Percentiles rank a stretch among this genome's conserved stretches.
Evolutionary conservation across 306 rosid species (phyloP).

Genomic region (Lotus japonicus): DNA sequence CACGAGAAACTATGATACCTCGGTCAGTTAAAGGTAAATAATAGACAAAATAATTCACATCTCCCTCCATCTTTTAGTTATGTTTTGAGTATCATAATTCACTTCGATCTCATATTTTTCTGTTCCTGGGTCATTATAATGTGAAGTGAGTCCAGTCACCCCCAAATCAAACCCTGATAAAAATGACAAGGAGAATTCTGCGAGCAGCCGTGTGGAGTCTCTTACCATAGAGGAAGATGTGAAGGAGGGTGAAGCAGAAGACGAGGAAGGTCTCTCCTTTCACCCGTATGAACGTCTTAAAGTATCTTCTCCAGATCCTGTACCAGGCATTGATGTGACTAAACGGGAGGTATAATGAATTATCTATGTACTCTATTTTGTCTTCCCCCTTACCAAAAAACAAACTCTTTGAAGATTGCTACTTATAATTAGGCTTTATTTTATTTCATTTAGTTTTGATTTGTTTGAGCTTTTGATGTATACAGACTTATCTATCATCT

Average conservation of each 20-base stretch:
- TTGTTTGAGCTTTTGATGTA: constrained; percentile 24
- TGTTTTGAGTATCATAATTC: background rate
- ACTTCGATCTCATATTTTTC: background rate
- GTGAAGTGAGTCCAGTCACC: constrained; percentile 42
- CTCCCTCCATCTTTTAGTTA: background rate
- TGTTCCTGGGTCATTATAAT: constrained; percentile 12
- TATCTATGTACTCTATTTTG: background rate
- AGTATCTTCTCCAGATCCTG: constrained; percentile 56
- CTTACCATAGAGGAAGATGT: constrained; percentile 75
- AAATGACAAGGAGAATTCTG: constrained; percentile 38
- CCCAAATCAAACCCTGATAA: constrained; percentile 38
- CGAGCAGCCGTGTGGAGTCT: constrained; percentile 51
- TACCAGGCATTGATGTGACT: constrained; percentile 74
- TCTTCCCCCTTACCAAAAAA: too few species aligned
- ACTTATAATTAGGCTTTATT: background rate
- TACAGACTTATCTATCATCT: constrained; percentile 79
- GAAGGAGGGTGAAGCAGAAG: constrained; percentile 86
- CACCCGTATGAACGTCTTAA: constrained; percentile 69
- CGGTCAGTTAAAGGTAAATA: constrained; percentile 63
- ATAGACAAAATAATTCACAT: background rate
- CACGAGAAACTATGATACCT: constrained; percentile 65
- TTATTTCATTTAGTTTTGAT: constrained; percentile 24
- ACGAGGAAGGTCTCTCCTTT: constrained; percentile 62
- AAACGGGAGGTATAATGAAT: constrained; percentile 72
- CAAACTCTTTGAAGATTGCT: background rate